phyloP scores from a whole-genome alignment of 257 asterid species.

The Solanum paucissectum region DNA sequence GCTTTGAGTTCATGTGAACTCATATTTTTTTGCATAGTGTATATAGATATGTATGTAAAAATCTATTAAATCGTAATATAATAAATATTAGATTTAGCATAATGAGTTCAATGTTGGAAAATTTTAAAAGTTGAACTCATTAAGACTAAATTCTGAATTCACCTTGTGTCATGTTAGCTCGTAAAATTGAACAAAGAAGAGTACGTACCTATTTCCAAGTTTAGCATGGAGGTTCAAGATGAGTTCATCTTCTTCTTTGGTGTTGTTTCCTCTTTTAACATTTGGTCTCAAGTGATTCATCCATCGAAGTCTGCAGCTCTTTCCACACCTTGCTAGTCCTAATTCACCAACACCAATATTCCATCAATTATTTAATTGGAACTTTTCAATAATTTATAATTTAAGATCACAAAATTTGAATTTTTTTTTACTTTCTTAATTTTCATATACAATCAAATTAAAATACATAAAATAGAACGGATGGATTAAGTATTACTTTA shows the following conservation, averaged over 20 bases:
- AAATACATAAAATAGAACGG: no score
- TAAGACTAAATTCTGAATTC: not conserved
- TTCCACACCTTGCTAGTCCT: conserved; percentile 10
- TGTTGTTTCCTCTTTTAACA: conserved; percentile 4
- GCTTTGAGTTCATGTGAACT: not conserved
- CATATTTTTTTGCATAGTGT: not conserved
- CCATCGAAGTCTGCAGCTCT: conserved; percentile 13
- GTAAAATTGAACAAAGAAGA: not conserved
- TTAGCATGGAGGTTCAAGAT: not conserved
- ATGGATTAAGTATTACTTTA: no score
- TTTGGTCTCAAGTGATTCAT: conserved; percentile 6
- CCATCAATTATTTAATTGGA: not conserved
- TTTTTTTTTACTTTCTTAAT: no score
- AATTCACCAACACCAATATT: not conserved
- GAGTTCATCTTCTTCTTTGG: not conserved
- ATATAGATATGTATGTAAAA: no score
- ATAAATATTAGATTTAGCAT: not conserved
- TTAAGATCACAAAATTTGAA: no score
- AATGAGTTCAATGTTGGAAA: not conserved
- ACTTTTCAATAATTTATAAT: no score
- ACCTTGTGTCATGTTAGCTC: not conserved
- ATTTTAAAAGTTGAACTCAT: not conserved
- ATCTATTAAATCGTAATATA: no score
- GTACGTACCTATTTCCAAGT: conserved; percentile 4
- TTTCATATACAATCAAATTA: no score